Base-by-base conservation (phyloP, 345 rosid species). In the Alliaria petiolata region DNA sequence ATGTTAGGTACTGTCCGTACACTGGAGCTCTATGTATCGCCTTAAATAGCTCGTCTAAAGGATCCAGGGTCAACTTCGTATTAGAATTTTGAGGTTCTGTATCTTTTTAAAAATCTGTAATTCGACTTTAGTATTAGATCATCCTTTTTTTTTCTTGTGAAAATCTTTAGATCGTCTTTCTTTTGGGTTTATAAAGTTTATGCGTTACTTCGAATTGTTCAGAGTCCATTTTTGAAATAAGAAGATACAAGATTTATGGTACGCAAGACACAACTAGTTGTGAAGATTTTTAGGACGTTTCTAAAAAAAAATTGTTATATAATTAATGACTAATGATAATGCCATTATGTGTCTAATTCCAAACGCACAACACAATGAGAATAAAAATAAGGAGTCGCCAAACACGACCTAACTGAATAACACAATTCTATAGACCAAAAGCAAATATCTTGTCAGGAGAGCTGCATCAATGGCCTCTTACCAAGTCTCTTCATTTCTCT, bases 401-500 rank as follows among this genome's bases (percentile, higher is more conserved):
- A 54, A 54, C 40, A 54, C 22, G 40, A 36, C 59, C 70, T 25
- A 8, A 34, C 5, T 10, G 20, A 51, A 36, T 22, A 38, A 59
- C 7, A 26, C 7, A 26, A 36, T 52, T 16, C 20, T 44, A 44
- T 44, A 17, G 50, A 33, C 61, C 61, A 55, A 2, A 15, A 55
- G 34, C 43, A 17, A 7, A 34, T 4, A 22, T 19, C n/a, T 10
- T 42, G 36, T 83, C 81, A 92, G 53, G 83, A 85, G 59, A 75
- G 76, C 67, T 88, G 89, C 57, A 89, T 71, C 63, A 87, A 83
- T 19, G 98, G 98, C 53, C 96, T 82, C 85, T 93, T 91, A 19
- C 97, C 98, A 43, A 91, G 96, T 74, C 97, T 81, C 84, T 93
- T 93, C 70, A 91, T 87, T 85, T 93, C 98, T 67, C 80, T 89